Evolutionary conservation across 352 stramenopile genomes (phyloP).

Genomic region (Thalassiosira livingstoniorum): DNA sequence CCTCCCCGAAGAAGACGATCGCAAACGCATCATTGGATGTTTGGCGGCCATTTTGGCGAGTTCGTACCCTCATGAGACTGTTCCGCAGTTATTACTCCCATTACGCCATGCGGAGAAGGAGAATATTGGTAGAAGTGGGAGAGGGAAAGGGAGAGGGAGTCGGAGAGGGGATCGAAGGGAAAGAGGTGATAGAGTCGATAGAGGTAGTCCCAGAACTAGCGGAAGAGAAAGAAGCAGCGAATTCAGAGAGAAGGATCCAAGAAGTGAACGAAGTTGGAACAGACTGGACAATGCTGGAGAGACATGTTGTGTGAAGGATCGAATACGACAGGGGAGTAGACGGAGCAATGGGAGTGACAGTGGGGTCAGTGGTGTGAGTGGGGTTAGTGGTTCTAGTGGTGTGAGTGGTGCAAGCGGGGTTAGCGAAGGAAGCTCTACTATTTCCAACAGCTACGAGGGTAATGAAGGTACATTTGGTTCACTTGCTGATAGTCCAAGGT

Average conservation of each 20-base stretch:
- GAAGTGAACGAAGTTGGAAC: background rate
- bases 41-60: constrained; percentile 77
- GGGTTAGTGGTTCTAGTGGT: too few species aligned
- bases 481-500: too few species aligned
- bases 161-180: background rate
- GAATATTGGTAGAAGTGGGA: background rate
- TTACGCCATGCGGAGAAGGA: too few species aligned
- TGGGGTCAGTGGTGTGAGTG: background rate
- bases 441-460: too few species aligned
- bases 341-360: background rate
- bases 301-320: background rate
- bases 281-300: background rate
- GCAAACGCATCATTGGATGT: constrained; percentile 70
- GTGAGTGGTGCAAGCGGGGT: background rate
- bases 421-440: too few species aligned
- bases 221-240: background rate
- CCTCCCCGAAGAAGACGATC: constrained; percentile 55
- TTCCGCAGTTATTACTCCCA: constrained; percentile 44
- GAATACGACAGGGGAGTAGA: background rate
- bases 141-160: background rate
- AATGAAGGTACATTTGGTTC: too few species aligned
- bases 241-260: too few species aligned
- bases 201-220: background rate
- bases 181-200: background rate
- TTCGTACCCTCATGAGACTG: constrained; percentile 74